Conservation (phyloP, 768 basidiomycete genomes). For the Auriscalpium microsporum region DNA sequence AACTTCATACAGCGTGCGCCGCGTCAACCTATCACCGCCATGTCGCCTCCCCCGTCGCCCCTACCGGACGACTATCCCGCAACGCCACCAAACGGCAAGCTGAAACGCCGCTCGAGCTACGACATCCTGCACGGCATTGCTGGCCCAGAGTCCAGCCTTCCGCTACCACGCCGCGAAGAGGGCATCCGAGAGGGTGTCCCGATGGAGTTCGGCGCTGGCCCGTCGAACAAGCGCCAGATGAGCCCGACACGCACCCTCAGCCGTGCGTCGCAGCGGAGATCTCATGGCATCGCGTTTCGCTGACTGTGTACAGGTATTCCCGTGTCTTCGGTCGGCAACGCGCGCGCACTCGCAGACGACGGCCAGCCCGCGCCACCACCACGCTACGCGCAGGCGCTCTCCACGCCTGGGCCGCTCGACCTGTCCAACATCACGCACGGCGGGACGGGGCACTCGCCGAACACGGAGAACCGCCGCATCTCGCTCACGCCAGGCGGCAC, state of each 20-base stretch:
- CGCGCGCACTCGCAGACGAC: slow-evolving; percentile 75
- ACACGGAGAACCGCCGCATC: slow-evolving; percentile 35
- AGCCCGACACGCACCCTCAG: slow-evolving; percentile 76
- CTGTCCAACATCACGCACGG: slow-evolving; percentile 33
- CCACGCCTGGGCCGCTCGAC: slow-evolving; percentile 26
- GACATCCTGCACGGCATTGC: slow-evolving; percentile 64
- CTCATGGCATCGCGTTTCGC: background rate
- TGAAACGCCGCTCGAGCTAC: slow-evolving; percentile 59
- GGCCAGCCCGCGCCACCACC: slow-evolving; percentile 30
- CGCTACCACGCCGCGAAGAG: slow-evolving; percentile 57
- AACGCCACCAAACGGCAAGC: slow-evolving; percentile 24
- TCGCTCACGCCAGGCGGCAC: slow-evolving; percentile 72
- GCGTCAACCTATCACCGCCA: slow-evolving; percentile 42
- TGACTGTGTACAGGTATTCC: slow-evolving; percentile 42
- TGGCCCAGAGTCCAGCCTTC: slow-evolving; percentile 68
- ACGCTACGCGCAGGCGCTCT: slow-evolving; percentile 18
- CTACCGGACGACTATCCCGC: slow-evolving; percentile 5
- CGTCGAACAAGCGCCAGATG: slow-evolving; percentile 44
- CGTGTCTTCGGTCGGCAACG: slow-evolving; percentile 42
- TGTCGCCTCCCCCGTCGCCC: slow-evolving; percentile 30
- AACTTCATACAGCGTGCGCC: slow-evolving; percentile 59
- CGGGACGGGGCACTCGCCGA: slow-evolving; percentile 22
- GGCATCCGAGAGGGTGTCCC: slow-evolving; percentile 73
- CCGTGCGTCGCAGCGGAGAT: slow-evolving; percentile 42
- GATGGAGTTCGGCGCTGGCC: slow-evolving; percentile 37